phyloP scores from a whole-genome alignment of 176 grass and related monocot species.

The Sorghum bicolor region Sorghum_bicolor_NCBIv3 NC_012875.2:52133001-52133500 shows the following conservation, averaged over 20 bases:
- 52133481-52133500: slow-evolving; percentile 41
- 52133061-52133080: slow-evolving; percentile 5
- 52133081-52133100: neutral
- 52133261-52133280: slow-evolving; percentile 67
- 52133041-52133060: slow-evolving; percentile 39
- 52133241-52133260: slow-evolving; percentile 46
- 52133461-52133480: slow-evolving; percentile 10
- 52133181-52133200: slow-evolving; percentile 54
- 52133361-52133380: slow-evolving; percentile 8
- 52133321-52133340: neutral
- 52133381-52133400: slow-evolving; percentile 31
- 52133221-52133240: slow-evolving; percentile 55
- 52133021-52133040: slow-evolving; percentile 58
- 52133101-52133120: neutral
- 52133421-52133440: neutral
- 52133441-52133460: slow-evolving; percentile 33
- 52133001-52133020: slow-evolving; percentile 5
- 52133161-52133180: slow-evolving; percentile 54
- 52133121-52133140: slow-evolving; percentile 57
- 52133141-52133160: slow-evolving; percentile 69
- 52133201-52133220: slow-evolving; percentile 55
- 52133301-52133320: slow-evolving; percentile 39
- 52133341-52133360: neutral
- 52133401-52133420: slow-evolving; percentile 21
- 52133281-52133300: slow-evolving; percentile 61